These are phyloP conservation scores for Caloboletus firmus DNA, from an alignment of 1,284 basidiomycete genomes.

Conservation along the genomic window DNA sequence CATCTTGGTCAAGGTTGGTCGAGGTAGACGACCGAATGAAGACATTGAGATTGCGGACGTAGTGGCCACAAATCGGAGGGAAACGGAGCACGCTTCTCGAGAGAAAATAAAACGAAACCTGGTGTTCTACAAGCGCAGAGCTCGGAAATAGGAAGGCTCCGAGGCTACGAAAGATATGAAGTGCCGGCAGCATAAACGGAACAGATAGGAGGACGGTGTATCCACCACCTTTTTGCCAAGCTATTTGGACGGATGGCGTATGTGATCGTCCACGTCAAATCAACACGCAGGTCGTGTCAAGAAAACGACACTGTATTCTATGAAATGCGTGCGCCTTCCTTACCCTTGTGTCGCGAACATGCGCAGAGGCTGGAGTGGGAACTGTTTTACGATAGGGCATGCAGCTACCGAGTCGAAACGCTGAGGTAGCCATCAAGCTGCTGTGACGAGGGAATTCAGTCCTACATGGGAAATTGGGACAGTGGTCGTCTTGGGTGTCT, in stretches of 20 bases:
- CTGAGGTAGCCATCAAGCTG: slow-evolving; percentile 5
- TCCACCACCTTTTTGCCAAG: not conserved
- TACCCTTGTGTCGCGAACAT: slow-evolving; percentile 1
- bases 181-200: slow-evolving; percentile 15
- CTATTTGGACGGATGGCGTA: not conserved
- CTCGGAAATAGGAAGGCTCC: slow-evolving; percentile 25
- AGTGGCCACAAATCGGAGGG: not conserved
- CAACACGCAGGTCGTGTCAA: slow-evolving; percentile 4
- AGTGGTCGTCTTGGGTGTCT: slow-evolving; percentile 1
- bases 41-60: not conserved
- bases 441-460: not conserved
- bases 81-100: slow-evolving; percentile 4
- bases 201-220: slow-evolving; percentile 11
- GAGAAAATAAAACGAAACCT: slow-evolving; percentile 7
- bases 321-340: slow-evolving; percentile 21
- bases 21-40: not conserved
- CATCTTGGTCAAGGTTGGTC: not conserved
- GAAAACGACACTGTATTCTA: slow-evolving; percentile 2
- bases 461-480: not conserved
- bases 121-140: slow-evolving; percentile 1
- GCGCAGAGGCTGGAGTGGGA: slow-evolving; percentile 12
- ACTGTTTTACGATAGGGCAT: slow-evolving; percentile 16
- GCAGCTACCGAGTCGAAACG: slow-evolving; percentile 14
- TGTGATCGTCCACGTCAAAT: slow-evolving; percentile 1
- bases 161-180: slow-evolving; percentile 19